Evolutionary conservation across 371 early-diverging fungal genomes (phyloP).

Genomic region (Apophysomyces sp.): DNA sequence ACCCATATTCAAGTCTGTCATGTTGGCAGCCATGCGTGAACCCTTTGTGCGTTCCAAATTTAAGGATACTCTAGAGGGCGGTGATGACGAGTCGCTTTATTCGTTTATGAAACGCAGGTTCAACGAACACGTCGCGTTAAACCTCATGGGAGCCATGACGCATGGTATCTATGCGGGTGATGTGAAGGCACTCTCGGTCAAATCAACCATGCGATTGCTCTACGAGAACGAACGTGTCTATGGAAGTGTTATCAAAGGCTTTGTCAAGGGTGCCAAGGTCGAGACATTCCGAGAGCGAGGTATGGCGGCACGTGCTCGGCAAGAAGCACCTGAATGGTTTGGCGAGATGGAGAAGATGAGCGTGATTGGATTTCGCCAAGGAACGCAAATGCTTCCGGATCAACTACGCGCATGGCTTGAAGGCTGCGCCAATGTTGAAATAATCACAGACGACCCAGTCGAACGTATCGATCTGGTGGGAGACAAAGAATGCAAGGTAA

Average conservation of each 20-base stretch:
- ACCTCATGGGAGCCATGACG: conserved; percentile 81
- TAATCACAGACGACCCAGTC: conserved; percentile 43
- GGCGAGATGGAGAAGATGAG: conserved; percentile 60
- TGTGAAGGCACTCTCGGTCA: conserved; percentile 67
- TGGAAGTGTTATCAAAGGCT: conserved; percentile 59
- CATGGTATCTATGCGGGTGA: conserved; percentile 96
- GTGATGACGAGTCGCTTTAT: conserved; percentile 51
- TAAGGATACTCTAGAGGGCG: conserved; percentile 60
- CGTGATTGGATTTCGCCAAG: conserved; percentile 80
- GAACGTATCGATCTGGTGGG: conserved; percentile 28
- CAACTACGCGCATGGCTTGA: conserved; percentile 52
- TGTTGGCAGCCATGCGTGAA: conserved; percentile 45
- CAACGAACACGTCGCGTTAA: conserved; percentile 44
- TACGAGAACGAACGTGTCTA: conserved; percentile 66
- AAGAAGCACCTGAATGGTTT: conserved; percentile 57
- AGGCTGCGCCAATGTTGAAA: conserved; percentile 49
- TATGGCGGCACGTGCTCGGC: conserved; percentile 34
- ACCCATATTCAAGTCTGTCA: conserved; percentile 52
- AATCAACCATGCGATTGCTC: conserved; percentile 69
- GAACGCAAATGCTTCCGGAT: conserved; percentile 72
- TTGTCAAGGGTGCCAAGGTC: conserved; percentile 32
- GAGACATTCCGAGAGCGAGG: conserved; percentile 41
- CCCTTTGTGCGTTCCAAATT: conserved; percentile 26
- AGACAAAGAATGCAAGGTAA: conserved; percentile 35
- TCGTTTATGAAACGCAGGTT: conserved; percentile 78